Evolutionary conservation across 1,139 yeast genomes (phyloP), one percentile per base, ranked within the genome.

Genomic region (Candida tetrigidarum): DNA sequence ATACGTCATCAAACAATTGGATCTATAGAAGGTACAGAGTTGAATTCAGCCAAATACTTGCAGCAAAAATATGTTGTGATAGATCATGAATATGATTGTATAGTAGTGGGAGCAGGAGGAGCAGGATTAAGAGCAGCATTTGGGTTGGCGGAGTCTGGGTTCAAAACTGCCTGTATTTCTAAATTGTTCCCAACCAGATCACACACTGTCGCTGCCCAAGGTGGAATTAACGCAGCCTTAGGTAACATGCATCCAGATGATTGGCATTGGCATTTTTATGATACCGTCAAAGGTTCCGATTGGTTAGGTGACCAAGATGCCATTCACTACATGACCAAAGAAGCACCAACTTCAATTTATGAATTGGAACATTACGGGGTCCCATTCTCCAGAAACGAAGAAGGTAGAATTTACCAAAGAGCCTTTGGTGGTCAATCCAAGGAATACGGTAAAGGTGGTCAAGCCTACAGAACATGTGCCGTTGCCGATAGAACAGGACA

Each of bases 221-320:
- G 99, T 71, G 99, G 99, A 73, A 93, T 93, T 72, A 93, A 93
- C 62, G 99, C 99, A 57, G 99, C 99, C 33, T 78, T 93, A 52
- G 93, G 95, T 53, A 93, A 93, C 78, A 92, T 93, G 97, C 98
- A 93, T 75, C 78, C 81, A 57, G 99, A 93, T 69, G 93, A 92
- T 76, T 93, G 99, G 99, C 95, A 88, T 69, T 93, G 98, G 98
- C 99, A 93, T 72, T 92, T 93, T 97, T 92, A 92, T 73, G 99
- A 92, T 66, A 93, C 99, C 62, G 98, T 93, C 61, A 93, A 93
- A 76, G 99, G 99, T 52, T 90, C 97, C 11, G 99, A 93, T 74
- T 93, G 99, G 99, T 81, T 93, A 53, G 99, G 99, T 59, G 99
- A 93, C 73, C 99, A 93, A 74, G 98, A 93, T 64, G 97, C 98